phyloP scores from a whole-genome alignment of 148 eudicot genomes.

The Rhododendron ovatum region DNA sequence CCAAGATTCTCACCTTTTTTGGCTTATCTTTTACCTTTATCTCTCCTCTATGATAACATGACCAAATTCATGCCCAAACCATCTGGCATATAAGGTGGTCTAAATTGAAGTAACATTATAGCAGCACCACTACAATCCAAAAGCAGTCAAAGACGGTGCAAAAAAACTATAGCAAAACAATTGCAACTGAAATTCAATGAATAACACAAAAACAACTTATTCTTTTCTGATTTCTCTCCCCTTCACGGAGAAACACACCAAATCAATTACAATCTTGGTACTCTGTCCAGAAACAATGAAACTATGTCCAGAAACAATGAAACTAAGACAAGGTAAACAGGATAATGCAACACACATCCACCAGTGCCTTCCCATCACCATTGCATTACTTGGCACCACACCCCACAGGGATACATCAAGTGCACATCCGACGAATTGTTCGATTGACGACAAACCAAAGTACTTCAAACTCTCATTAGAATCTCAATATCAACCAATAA shows the following conservation, averaged over 20 bases:
- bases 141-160: background rate
- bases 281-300: background rate
- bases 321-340: background rate
- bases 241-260: background rate
- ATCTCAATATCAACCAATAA: background rate
- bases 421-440: background rate
- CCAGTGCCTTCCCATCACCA: background rate
- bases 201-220: background rate
- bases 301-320: background rate
- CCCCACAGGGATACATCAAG: background rate
- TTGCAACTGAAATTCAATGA: background rate
- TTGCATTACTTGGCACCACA: background rate
- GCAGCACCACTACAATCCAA: background rate
- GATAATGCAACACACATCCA: background rate
- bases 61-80: background rate
- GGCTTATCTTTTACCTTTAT: background rate
- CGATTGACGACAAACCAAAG: background rate
- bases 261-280: background rate
- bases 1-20: background rate
- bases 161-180: background rate
- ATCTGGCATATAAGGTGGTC: background rate
- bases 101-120: background rate
- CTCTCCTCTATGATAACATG: background rate
- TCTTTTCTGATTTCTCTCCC: background rate
- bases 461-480: background rate